phyloP scores from a whole-genome alignment of 768 basidiomycete genomes.

The Postia placenta region DNA sequence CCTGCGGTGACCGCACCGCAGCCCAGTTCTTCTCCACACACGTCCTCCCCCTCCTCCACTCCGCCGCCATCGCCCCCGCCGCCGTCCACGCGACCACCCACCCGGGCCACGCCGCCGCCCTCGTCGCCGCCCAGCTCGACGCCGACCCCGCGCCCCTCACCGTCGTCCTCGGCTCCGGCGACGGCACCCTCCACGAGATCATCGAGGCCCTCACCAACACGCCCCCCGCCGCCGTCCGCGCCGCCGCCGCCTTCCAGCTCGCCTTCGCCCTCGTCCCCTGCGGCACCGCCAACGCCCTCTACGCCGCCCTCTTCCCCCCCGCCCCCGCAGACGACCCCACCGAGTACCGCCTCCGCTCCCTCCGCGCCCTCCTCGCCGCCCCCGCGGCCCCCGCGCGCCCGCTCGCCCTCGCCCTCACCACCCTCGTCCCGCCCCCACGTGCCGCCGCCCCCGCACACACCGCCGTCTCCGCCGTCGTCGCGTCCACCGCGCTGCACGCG shows the following conservation, averaged over 20 bases:
- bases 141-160: slow-evolving; percentile 29
- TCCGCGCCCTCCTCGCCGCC: slow-evolving; percentile 43
- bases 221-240: slow-evolving; percentile 1
- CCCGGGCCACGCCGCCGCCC: slow-evolving; percentile 47
- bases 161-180: slow-evolving; percentile 72
- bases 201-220: slow-evolving; percentile 46
- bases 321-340: slow-evolving; percentile 18
- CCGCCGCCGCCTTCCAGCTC: slow-evolving; percentile 19
- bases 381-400: slow-evolving; percentile 3
- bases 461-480: slow-evolving; percentile 70
- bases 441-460: slow-evolving; percentile 7
- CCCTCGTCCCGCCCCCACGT: slow-evolving; percentile 29
- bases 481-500: slow-evolving; percentile 83
- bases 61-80: slow-evolving; percentile 34
- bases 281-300: slow-evolving; percentile 94
- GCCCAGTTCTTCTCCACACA: slow-evolving; percentile 47
- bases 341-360: slow-evolving; percentile 47
- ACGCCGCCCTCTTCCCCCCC: slow-evolving; percentile 68
- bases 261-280: slow-evolving; percentile 56
- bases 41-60: slow-evolving; percentile 57
- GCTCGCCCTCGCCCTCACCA: slow-evolving; percentile 51
- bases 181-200: slow-evolving; percentile 90
- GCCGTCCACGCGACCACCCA: slow-evolving; percentile 42
- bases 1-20: slow-evolving; percentile 56
- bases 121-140: slow-evolving; percentile 37